A percentile compares a stretch with the other conserved stretches of the same genome.
These are phyloP conservation scores for Paxillus involutus DNA, from an alignment of 768 basidiomycete species.

Conservation along the genomic window DNA sequence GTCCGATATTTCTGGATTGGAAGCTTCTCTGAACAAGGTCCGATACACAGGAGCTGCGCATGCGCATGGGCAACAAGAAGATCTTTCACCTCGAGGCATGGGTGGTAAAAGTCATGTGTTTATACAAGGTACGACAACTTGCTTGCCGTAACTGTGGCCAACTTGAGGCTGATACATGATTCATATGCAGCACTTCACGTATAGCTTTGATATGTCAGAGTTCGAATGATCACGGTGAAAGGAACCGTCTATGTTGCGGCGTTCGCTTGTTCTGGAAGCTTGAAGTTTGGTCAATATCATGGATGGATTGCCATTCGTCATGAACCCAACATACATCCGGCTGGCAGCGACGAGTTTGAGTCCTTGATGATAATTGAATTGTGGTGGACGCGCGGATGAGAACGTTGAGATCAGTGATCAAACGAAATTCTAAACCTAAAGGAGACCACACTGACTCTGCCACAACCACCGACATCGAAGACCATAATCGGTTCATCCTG, in stretches of 20 bases:
- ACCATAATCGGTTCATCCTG: no score
- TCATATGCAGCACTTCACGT: constrained; percentile 28
- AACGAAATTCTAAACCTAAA: no score
- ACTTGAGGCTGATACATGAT: background rate
- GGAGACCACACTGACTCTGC: no score
- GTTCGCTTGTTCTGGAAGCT: background rate
- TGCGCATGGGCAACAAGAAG: constrained; percentile 90
- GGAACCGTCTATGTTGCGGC: background rate
- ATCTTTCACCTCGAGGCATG: constrained; percentile 98
- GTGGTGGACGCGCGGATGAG: no score
- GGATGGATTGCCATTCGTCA: background rate
- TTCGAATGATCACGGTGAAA: constrained; percentile 22
- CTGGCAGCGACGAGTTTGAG: no score
- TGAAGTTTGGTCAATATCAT: background rate
- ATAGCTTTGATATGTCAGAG: constrained; percentile 34
- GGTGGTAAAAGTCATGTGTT: constrained; percentile 93
- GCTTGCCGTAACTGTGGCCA: background rate
- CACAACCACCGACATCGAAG: no score
- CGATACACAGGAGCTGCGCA: constrained; percentile 79
- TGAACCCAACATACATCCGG: no score
- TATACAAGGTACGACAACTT: constrained; percentile 64
- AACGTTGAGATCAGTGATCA: no score
- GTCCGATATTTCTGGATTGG: background rate
- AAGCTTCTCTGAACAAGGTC: background rate
- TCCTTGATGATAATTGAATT: no score